These are phyloP conservation scores for Austroboletus rostrupii DNA, from an alignment of 1,284 basidiomycete genomes.

Conservation along the genomic window DNA sequence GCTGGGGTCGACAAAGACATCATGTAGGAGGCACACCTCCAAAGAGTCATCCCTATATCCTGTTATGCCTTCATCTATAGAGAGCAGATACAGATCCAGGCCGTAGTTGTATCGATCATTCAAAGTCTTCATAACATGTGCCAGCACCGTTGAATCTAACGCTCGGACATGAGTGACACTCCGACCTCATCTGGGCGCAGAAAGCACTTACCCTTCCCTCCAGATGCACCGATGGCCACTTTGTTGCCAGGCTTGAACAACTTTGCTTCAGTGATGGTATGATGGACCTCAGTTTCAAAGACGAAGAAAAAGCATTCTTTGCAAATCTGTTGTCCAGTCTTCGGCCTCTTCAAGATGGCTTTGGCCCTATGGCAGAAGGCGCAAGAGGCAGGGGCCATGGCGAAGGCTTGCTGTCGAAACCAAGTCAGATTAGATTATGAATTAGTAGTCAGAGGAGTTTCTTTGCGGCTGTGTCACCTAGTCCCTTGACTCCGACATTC, in stretches of 20 bases:
- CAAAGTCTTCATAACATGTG: conserved; percentile 93
- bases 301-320: conserved; percentile 94
- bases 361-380: conserved; percentile 72
- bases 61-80: conserved; percentile 98
- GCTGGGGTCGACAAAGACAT: conserved; percentile 2
- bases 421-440: conserved; percentile 1
- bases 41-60: conserved; percentile 97
- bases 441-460: conserved; percentile 1
- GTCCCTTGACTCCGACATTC: too few relatives aligned
- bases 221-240: conserved; percentile 96
- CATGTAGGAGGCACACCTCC: conserved; percentile 56
- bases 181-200: not conserved
- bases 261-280: conserved; percentile 80
- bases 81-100: conserved; percentile 87
- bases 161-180: conserved; percentile 2
- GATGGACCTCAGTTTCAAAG: conserved; percentile 97
- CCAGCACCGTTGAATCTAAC: conserved; percentile 94
- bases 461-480: too few relatives aligned
- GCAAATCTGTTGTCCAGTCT: conserved; percentile 97
- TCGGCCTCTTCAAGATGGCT: conserved; percentile 91
- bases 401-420: not conserved
- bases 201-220: conserved; percentile 79
- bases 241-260: conserved; percentile 90
- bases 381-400: conserved; percentile 70
- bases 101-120: conserved; percentile 95